A percentile compares a stretch with the other conserved stretches of the same genome.
Evolutionary conservation across 192 early-diverging fungal species (phyloP).

Genomic region (Coemansia sp.): DNA sequence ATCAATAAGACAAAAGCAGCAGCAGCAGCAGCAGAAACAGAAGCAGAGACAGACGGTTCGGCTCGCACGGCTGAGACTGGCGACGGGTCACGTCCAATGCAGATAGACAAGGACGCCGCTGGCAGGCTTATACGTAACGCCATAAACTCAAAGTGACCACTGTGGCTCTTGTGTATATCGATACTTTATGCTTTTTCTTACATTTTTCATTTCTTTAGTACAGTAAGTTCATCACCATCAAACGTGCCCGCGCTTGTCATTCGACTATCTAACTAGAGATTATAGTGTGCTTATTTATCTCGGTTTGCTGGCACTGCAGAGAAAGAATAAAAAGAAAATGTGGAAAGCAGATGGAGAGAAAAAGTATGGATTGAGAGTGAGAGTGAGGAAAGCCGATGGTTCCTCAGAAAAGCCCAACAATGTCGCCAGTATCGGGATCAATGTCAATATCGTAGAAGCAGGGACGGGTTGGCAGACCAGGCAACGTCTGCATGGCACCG

Average conservation of each 20-base stretch:
- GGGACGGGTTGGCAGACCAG: constrained; percentile 92
- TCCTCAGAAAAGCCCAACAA: constrained; percentile 83
- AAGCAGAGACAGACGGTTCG: not conserved
- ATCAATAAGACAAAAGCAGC: constrained; percentile 51
- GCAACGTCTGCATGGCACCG: constrained; percentile 98
- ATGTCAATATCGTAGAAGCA: constrained; percentile 97
- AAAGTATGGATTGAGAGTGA: not conserved
- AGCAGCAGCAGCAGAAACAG: constrained; percentile 8
- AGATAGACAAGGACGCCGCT: constrained; percentile 56
- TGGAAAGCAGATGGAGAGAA: not conserved
- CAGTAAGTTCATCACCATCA: not conserved
- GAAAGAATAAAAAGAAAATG: constrained; percentile 1
- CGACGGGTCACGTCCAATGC: constrained; percentile 31
- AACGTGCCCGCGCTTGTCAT: too few relatives aligned
- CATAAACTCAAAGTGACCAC: constrained; percentile 22
- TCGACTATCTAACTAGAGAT: too few relatives aligned
- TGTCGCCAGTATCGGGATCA: constrained; percentile 79
- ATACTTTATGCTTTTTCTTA: too few relatives aligned
- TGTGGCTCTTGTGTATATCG: not conserved
- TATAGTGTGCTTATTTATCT: not conserved
- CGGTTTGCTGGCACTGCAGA: not conserved
- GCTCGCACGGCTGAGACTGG: constrained; percentile 7
- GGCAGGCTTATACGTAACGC: constrained; percentile 54
- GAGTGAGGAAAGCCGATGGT: too few relatives aligned
- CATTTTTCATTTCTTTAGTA: not conserved